Conservation (phyloP, 2,329 filamentous ascomycete species). For the Trichoderma koningiopsis region DNA sequence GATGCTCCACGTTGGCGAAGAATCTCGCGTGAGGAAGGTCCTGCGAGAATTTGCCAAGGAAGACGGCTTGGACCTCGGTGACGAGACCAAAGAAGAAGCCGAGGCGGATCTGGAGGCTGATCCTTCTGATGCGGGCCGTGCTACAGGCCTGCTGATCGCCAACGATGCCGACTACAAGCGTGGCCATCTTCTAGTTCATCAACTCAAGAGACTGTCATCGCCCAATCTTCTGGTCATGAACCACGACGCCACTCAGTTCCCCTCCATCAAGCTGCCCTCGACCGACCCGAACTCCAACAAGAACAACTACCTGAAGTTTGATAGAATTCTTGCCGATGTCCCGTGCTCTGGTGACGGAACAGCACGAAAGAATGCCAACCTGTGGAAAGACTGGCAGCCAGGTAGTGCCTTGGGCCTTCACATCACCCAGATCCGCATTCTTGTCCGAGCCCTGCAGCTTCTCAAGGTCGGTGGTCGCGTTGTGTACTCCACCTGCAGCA, state of each 20-base stretch:
- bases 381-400: slow-evolving; percentile 95
- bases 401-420: slow-evolving; percentile 86
- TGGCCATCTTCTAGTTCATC: slow-evolving; percentile 95
- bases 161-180: slow-evolving; percentile 98
- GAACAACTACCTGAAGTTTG: slow-evolving; percentile 86
- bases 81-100: slow-evolving; percentile 50
- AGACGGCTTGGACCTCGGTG: slow-evolving; percentile 56
- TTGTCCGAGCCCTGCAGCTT: slow-evolving; percentile 91
- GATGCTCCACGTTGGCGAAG: slow-evolving; percentile 90
- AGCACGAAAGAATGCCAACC: slow-evolving; percentile 83
- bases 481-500: slow-evolving; percentile 97
- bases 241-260: slow-evolving; percentile 95
- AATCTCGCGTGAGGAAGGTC: slow-evolving; percentile 76
- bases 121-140: slow-evolving; percentile 75
- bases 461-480: slow-evolving; percentile 92
- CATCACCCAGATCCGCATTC: slow-evolving; percentile 81
- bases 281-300: slow-evolving; percentile 55
- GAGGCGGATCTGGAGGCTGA: slow-evolving; percentile 60
- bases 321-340: slow-evolving; percentile 93
- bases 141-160: slow-evolving; percentile 88
- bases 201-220: slow-evolving; percentile 94
- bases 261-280: slow-evolving; percentile 80
- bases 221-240: slow-evolving; percentile 97
- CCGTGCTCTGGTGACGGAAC: slow-evolving; percentile 97
- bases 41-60: slow-evolving; percentile 65